Base-by-base conservation (phyloP, 75 land plant genomes). In the Pseudotsuga menziesii region DNA sequence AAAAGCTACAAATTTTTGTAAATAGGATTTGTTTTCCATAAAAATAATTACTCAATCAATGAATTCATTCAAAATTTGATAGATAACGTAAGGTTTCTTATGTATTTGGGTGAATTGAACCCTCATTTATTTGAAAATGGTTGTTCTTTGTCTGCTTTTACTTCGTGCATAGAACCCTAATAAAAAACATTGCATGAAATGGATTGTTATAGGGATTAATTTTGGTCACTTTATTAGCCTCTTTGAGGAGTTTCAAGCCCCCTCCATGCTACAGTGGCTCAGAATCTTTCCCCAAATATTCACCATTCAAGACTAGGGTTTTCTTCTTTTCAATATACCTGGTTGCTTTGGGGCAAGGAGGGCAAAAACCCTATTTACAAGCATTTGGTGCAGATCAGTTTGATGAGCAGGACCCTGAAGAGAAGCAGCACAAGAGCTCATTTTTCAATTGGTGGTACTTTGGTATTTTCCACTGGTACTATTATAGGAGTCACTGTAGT, bases 301-400 rank as follows among this genome's bases (percentile, higher is more conserved):
- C 1, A 29, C 32, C 32, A 29, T 29, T 29, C 32, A 29, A 29
- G 0, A 29, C 32, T 29, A 1, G 32, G 32, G 32, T 86, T 60
- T 83, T 88, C 70, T 85, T 74, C 79, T 19, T 70, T 9, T 77
- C 84, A 3, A 80, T 90, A 0, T 90, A 90, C 69, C 35, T 88
- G 7, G 48, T 88, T 15, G 75, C 92, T 0, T 27, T 90, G 2
- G 92, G 85, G 0, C 78, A 83, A 74, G 93, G 93, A 0, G 88
- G 93, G 2, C 87, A 88, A 83, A 89, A 87, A 78, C 92, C 94
- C 9, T 91, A 92, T 77, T 81, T 88, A 16, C 87, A 88, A 29
- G 86, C 97, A 8, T 94, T 94, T 76, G 94, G 91, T 0, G 94
- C 94, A 0, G 94, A 91, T 54, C 91, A 91, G 52, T 91, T 91